Evolutionary conservation across 2,329 filamentous ascomycete genomes (phyloP), one percentile per base, ranked within the genome.

Genomic region (Ceratocystis variospora): DNA sequence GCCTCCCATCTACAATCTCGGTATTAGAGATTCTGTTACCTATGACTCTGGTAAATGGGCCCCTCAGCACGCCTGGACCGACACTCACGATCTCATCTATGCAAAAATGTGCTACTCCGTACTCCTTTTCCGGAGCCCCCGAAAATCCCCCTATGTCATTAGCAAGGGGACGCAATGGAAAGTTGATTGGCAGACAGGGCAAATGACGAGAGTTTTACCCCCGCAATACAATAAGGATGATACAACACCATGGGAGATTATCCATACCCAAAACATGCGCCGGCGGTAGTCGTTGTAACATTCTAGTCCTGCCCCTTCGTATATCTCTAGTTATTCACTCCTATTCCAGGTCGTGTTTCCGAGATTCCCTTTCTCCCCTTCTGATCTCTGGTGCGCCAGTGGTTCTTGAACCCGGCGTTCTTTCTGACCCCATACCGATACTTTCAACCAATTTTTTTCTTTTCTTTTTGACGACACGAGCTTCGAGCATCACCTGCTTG

Each of bases 101-200:
- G 82, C 82, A 63, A 83, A 81, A 72, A 76, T 83, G 8, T 85
- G 82, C 73, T 83, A 83, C 72, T 79, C 80, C n/a, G 80, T 83
- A 62, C 74, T 85, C 8, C 76, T 83, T 28, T 82, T 81, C 72
- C 77, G 80, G 66, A 81, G 79, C 67, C 83, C 83, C 28, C 76
- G 82, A 64, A 84, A 84, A 72, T 81, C 78, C 68, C 81, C 83
- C 70, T 81, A 81, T 69, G 78, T 85, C 66, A 79, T 85, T 70
- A 77, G 76, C 72, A 78, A 80, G 69, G 82, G 81, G 53, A 83
- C 81, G 72, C 77, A 81, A 71, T 85, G 81, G 81, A 78, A 79
- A 68, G 80, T 85, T 55, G 82, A 85, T 75, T 85, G 82, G 82
- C 73, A 74, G 15, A 83, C 81, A 17, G 82, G 82, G 46, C 77